Evolutionary conservation across 2,329 filamentous ascomycete genomes (phyloP), one percentile per base, ranked within the genome.

Genomic region (Macrophomina phaseolina): DNA sequence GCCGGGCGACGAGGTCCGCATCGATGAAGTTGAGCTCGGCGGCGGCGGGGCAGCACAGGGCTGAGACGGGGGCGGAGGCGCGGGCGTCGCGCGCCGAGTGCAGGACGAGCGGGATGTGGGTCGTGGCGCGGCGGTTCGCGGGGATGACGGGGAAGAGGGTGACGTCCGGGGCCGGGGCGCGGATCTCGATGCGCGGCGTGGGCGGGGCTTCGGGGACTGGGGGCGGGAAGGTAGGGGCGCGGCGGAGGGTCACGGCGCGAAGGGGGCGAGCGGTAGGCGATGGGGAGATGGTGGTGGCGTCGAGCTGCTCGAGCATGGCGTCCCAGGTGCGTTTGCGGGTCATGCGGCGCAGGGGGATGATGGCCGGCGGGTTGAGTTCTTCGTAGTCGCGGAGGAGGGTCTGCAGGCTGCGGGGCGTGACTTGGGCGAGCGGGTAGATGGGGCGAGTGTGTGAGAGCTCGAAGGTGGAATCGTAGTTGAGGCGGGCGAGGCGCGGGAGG

Each of bases 121-220:
- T 6, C 11, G 14, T n/a, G 56, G 40, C 28, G 56, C 23, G 16
- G 40, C 28, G 16, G 40, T 5, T 6, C 18, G 28, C 16, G 51
- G 32, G 51, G 36, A 38, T 12, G 36, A 38, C 36, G 1, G 55
- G 56, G 56, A 60, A 60, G 40, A 36, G 56, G 3, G 56, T 60
- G n/a, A 36, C 2, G 11, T 30, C 18, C 30, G 53, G 18, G 34
- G n/a, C 18, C 3, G 53, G 36, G 53, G 53, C 18, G 53, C 12
- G 11, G 36, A 42, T 56, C 14, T 28, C 18, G 49, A 64, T 49
- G 61, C 18, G 65, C 38, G 52, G 40, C 9, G 32, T 61, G 51
- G 63, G 65, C 49, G 45, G 38, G 32, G 66, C 53, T 61, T 53
- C 68, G 66, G 69, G 69, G 69, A 68, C 67, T 67, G 70, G 58